A percentile compares a stretch with the other conserved stretches of the same genome.
Conservation (phyloP, 768 basidiomycete species). For the Suillus occidentalis region DNA sequence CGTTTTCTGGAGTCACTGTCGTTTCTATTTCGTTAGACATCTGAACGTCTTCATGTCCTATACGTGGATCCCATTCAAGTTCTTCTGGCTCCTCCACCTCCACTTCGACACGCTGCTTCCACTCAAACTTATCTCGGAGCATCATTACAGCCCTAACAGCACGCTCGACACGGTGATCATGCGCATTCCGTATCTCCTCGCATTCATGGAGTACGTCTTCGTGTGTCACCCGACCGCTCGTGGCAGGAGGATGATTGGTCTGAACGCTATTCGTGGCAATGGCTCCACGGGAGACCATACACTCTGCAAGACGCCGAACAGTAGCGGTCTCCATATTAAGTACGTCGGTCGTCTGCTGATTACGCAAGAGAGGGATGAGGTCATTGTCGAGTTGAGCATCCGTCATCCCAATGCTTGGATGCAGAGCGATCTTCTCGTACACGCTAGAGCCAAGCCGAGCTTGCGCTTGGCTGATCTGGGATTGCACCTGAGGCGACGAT, state of each 20-base stretch:
- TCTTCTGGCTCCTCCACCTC: constrained; percentile 81
- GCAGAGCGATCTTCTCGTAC: constrained; percentile 69
- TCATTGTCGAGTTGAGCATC: constrained; percentile 73
- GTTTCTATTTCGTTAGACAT: constrained; percentile 14
- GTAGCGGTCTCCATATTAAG: constrained; percentile 68
- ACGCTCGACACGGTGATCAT: constrained; percentile 74
- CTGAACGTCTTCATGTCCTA: constrained; percentile 22
- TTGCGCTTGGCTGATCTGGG: constrained; percentile 16
- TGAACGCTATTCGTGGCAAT: constrained; percentile 46
- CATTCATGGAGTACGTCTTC: constrained; percentile 70
- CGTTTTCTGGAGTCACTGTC: constrained; percentile 17
- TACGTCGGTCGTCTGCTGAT: constrained; percentile 78
- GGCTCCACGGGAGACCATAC: constrained; percentile 60
- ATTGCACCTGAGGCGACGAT: constrained; percentile 35
- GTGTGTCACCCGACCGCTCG: constrained; percentile 33
- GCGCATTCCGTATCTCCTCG: constrained; percentile 61
- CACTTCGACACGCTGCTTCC: constrained; percentile 79
- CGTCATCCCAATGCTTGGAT: constrained; percentile 56
- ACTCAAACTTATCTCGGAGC: constrained; percentile 78
- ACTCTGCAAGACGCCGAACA: constrained; percentile 66
- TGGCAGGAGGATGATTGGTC: constrained; percentile 30
- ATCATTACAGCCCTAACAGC: constrained; percentile 79
- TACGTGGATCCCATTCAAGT: constrained; percentile 65
- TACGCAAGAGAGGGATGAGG: constrained; percentile 72
- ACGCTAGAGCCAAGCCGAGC: constrained; percentile 19